phyloP scores from a whole-genome alignment of 164 flowering plant genomes.

The Platanus orientalis region DNA sequence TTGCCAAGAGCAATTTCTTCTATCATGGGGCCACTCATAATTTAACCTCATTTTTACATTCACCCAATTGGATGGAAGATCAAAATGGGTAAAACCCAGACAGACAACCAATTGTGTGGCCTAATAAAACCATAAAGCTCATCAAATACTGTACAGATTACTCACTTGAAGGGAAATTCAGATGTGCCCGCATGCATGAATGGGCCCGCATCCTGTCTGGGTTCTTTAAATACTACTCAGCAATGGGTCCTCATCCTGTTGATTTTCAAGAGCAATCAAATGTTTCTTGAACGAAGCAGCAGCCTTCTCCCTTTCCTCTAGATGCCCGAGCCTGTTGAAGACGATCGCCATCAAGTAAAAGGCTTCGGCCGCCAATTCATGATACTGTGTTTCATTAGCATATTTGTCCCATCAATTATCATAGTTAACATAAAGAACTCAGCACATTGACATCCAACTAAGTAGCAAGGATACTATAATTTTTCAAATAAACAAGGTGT shows the following conservation, averaged over 20 bases:
- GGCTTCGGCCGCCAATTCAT: slow-evolving; percentile 92
- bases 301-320: slow-evolving; percentile 79
- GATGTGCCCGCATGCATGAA: too few species aligned
- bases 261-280: slow-evolving; percentile 53
- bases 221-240: neutral
- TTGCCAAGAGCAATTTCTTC: too few species aligned
- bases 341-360: slow-evolving; percentile 81
- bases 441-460: neutral
- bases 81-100: too few species aligned
- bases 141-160: too few species aligned
- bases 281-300: slow-evolving; percentile 72
- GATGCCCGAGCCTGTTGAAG: slow-evolving; percentile 50
- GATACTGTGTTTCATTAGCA: slow-evolving; percentile 48
- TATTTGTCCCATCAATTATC: neutral
- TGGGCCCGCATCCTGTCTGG: too few species aligned
- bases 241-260: slow-evolving; percentile 33
- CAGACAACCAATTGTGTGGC: too few species aligned
- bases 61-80: too few species aligned
- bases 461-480: neutral
- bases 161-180: too few species aligned
- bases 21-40: too few species aligned
- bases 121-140: too few species aligned
- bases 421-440: neutral
- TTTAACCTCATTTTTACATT: too few species aligned
- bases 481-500: too few species aligned